Percentiles rank a stretch among this genome's conserved stretches.
Evolutionary conservation across 1,284 basidiomycete genomes (phyloP).

Genomic region (Cryptococcus jaspeensis): DNA sequence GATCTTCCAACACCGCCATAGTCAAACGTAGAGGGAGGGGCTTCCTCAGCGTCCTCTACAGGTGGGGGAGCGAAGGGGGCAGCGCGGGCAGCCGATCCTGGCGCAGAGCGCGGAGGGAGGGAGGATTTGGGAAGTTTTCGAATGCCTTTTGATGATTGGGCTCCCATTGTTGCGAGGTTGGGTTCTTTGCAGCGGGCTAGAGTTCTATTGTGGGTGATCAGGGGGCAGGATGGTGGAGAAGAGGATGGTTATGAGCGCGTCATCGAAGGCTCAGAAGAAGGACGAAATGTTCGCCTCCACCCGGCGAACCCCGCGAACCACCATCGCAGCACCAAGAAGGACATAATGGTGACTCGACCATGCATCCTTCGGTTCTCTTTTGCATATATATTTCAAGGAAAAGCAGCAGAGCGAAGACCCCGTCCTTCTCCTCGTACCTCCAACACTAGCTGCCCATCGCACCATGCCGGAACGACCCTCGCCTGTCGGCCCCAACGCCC

Average conservation of each 20-base stretch:
- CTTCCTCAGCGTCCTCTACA: conserved; percentile 5
- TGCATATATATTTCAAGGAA: neutral
- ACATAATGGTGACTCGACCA: neutral
- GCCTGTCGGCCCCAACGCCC: conserved; percentile 67
- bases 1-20: neutral
- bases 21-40: neutral
- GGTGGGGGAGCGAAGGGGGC: conserved; percentile 5
- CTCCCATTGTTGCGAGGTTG: conserved; percentile 12
- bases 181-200: neutral
- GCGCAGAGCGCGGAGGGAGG: neutral
- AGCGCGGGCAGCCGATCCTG: neutral
- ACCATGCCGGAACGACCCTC: conserved; percentile 4
- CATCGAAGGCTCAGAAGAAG: neutral
- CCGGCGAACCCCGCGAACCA: too few relatives aligned
- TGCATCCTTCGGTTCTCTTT: neutral
- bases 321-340: too few relatives aligned
- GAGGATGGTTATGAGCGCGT: neutral
- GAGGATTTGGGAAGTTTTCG: conserved; percentile 19
- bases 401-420: neutral
- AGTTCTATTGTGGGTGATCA: neutral
- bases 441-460: neutral
- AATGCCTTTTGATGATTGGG: conserved; percentile 18
- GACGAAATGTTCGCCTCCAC: neutral
- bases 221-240: neutral
- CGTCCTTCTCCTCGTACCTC: too few relatives aligned